These are phyloP conservation scores for Claviceps pazoutovae DNA, from an alignment of 2,329 filamentous ascomycete genomes.

Conservation along the genomic window DNA sequence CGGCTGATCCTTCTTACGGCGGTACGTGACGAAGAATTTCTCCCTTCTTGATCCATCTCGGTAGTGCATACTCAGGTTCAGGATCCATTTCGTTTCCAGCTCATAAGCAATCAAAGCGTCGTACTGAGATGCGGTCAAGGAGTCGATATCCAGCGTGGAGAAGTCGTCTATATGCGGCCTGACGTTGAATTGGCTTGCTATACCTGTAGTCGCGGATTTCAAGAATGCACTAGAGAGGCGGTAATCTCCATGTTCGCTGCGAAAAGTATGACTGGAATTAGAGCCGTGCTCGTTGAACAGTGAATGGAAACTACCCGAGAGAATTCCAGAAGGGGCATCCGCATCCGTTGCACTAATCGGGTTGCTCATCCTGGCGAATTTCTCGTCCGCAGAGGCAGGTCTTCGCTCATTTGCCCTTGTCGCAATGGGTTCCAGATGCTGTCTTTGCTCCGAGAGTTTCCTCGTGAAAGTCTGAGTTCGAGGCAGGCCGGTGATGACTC, in stretches of 20 bases:
- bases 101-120: constrained; percentile 61
- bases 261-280: background rate
- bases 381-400: constrained; percentile 52
- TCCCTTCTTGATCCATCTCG: constrained; percentile 83
- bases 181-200: constrained; percentile 6
- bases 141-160: constrained; percentile 28
- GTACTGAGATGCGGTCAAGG: constrained; percentile 39
- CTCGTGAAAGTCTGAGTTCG: constrained; percentile 67
- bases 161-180: constrained; percentile 16
- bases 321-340: constrained; percentile 33
- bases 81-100: constrained; percentile 79
- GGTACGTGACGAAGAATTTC: constrained; percentile 96
- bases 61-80: constrained; percentile 98
- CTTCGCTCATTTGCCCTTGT: constrained; percentile 54
- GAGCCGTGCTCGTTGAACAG: background rate
- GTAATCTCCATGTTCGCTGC: background rate
- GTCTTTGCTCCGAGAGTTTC: constrained; percentile 67
- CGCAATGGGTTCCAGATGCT: constrained; percentile 54
- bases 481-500: constrained; percentile 66
- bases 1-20: constrained; percentile 60
- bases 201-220: background rate
- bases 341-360: constrained; percentile 13
- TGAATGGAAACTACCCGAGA: constrained; percentile 24
- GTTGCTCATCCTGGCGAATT: background rate
- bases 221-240: background rate